Conservation (phyloP, 148 eudicot species). For the Pouteria glomerata region DNA sequence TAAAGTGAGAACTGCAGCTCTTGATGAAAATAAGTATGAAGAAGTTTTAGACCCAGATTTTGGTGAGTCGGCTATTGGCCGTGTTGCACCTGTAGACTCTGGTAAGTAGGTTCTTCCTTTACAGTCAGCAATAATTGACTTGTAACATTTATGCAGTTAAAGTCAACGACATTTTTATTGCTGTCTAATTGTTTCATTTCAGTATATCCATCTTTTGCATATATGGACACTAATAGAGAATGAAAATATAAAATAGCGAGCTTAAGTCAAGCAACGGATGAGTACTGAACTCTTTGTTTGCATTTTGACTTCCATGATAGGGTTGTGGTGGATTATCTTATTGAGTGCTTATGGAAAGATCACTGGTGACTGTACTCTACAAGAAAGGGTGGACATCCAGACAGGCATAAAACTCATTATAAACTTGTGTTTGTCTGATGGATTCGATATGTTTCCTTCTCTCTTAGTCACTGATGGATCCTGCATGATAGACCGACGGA, state of each 20-base stretch:
- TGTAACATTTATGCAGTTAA: not conserved
- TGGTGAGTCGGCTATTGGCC: constrained; percentile 63
- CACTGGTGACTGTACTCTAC: constrained; percentile 74
- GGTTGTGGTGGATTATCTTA: constrained; percentile 91
- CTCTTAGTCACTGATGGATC: constrained; percentile 93
- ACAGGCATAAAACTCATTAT: constrained; percentile 74
- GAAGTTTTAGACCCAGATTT: constrained; percentile 70
- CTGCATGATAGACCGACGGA: constrained; percentile 92
- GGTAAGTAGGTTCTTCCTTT: constrained; percentile 32
- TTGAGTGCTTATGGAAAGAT: constrained; percentile 80
- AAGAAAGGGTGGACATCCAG: constrained; percentile 90
- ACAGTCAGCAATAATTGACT: not conserved
- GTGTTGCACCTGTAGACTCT: constrained; percentile 95
- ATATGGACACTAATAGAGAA: not conserved
- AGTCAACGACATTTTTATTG: not conserved
- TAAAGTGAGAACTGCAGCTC: constrained; percentile 52
- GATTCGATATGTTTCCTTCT: constrained; percentile 95
- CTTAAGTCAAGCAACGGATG: not conserved
- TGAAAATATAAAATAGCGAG: not conserved
- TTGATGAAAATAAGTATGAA: constrained; percentile 46
- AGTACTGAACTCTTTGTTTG: not conserved
- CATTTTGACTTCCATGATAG: constrained; percentile 26
- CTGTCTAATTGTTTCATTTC: not conserved
- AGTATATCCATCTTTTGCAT: not conserved
- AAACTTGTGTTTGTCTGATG: constrained; percentile 79